Evolutionary conservation across 257 asterid genomes (phyloP).

Genomic region (Anisodus tanguticus): DNA sequence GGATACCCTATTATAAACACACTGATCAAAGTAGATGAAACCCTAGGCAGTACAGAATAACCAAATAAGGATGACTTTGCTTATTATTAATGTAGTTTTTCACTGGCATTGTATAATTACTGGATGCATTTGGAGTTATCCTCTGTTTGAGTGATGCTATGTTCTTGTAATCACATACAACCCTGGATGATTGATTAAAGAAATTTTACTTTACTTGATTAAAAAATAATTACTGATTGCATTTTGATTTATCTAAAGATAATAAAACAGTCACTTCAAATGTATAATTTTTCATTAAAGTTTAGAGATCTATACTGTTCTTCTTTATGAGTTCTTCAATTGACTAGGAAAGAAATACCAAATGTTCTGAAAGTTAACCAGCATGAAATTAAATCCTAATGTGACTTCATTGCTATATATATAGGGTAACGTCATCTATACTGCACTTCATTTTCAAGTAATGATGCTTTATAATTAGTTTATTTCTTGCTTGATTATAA

Average conservation of each 20-base stretch:
- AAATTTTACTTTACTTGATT: no score
- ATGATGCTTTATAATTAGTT: constrained; percentile 16
- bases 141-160: no score
- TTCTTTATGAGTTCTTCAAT: background rate
- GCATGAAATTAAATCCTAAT: background rate
- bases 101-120: no score
- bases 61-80: no score
- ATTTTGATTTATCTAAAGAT: background rate
- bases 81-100: no score
- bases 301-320: background rate
- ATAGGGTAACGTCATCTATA: background rate
- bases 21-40: background rate
- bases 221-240: background rate
- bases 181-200: no score
- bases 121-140: no score
- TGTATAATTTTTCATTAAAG: background rate
- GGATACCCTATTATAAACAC: background rate
- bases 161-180: no score
- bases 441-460: background rate
- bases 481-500: constrained; percentile 31
- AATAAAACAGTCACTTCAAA: background rate
- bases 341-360: background rate
- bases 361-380: background rate
- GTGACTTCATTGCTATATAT: background rate
- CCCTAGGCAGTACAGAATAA: no score